Percentiles rank a stretch among this genome's conserved stretches.
Conservation (phyloP, 352 stramenopile genomes). For the Phytophthora vignae region DNA sequence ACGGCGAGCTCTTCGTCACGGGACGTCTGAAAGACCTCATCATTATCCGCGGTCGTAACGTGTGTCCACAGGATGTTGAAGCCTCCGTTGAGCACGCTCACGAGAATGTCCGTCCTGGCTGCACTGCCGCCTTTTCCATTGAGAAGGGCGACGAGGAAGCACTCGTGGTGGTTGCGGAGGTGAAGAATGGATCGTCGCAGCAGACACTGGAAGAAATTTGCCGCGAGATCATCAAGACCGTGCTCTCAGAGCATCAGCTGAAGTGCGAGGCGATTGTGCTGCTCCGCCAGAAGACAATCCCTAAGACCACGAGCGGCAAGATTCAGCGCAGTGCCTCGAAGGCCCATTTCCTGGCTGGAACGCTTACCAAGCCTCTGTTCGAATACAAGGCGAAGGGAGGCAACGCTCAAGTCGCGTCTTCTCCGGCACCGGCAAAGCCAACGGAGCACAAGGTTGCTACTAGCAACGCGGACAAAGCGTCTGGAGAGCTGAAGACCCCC, state of each 20-base stretch:
- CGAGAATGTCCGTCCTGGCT: conserved; percentile 74
- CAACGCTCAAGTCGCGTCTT: conserved; percentile 8
- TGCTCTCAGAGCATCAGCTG: conserved; percentile 77
- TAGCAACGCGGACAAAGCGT: conserved; percentile 25
- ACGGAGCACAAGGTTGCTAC: conserved; percentile 14
- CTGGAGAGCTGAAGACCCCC: conserved; percentile 58
- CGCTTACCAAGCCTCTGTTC: conserved; percentile 59
- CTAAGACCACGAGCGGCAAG: conserved; percentile 89
- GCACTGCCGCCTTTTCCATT: conserved; percentile 80
- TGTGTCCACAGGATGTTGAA: conserved; percentile 82
- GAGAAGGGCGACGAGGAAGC: conserved; percentile 82
- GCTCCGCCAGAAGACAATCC: conserved; percentile 72
- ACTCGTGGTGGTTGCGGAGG: conserved; percentile 80
- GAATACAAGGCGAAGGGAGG: conserved; percentile 57
- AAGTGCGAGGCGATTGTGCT: conserved; percentile 80
- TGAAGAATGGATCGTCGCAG: conserved; percentile 67
- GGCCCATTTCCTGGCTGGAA: conserved; percentile 55
- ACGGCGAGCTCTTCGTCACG: conserved; percentile 79
- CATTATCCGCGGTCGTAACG: conserved; percentile 85
- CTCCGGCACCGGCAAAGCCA: conserved; percentile 19
- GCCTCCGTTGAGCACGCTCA: conserved; percentile 72
- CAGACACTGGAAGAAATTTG: conserved; percentile 66
- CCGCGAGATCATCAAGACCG: conserved; percentile 66
- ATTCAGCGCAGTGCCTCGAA: conserved; percentile 82
- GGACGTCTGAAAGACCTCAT: conserved; percentile 86